These are phyloP conservation scores for Trematosphaeria pertusa DNA, from an alignment of 2,329 filamentous ascomycete genomes.

Conservation along the genomic window DNA sequence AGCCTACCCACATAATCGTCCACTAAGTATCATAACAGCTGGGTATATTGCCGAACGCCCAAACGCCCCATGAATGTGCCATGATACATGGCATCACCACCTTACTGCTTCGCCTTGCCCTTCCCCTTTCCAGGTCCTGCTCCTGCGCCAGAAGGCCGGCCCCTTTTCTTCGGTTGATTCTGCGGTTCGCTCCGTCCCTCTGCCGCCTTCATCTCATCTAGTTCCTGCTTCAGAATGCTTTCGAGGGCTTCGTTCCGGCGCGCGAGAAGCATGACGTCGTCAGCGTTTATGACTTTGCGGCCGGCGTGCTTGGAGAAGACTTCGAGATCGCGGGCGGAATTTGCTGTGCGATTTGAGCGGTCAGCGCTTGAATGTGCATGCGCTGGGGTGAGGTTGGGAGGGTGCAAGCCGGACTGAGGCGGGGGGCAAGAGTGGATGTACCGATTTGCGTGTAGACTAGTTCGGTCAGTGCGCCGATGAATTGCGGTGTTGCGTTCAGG, in stretches of 20 bases:
- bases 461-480: conserved; percentile 78
- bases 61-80: not conserved
- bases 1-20: too few species aligned
- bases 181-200: conserved; percentile 32
- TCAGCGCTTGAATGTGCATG: not conserved
- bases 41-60: not conserved
- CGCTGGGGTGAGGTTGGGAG: conserved; percentile 5
- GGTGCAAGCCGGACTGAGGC: not conserved
- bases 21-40: too few species aligned
- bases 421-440: conserved; percentile 50
- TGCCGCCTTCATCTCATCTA: conserved; percentile 58
- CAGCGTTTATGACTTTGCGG: conserved; percentile 77
- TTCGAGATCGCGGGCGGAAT: conserved; percentile 65
- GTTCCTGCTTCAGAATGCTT: conserved; percentile 72
- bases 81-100: too few species aligned
- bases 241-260: conserved; percentile 87
- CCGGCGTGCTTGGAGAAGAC: conserved; percentile 74
- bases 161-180: conserved; percentile 26
- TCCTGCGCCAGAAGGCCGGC: conserved; percentile 22
- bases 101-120: conserved; percentile 22
- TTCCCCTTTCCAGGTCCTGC: conserved; percentile 25
- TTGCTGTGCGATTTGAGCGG: conserved; percentile 22
- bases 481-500: conserved; percentile 89
- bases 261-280: conserved; percentile 87
- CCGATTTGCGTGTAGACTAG: conserved; percentile 88